Percentiles rank a stretch among this genome's conserved stretches.
Evolutionary conservation across 257 asterid genomes (phyloP).

Genomic region (Misopates orontium): DNA sequence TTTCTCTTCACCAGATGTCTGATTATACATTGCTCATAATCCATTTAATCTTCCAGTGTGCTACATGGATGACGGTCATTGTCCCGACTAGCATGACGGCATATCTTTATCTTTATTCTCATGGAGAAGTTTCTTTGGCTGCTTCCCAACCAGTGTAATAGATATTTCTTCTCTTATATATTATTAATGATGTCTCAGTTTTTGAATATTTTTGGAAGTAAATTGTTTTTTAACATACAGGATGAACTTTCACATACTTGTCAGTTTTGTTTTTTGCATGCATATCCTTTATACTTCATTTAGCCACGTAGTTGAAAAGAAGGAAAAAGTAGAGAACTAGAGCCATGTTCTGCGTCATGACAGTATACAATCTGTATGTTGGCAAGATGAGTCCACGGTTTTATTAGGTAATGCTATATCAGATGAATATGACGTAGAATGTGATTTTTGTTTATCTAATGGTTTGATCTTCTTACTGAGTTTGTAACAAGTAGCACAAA

Average conservation of each 20-base stretch:
- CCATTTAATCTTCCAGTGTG: conserved; percentile 64
- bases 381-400: background rate
- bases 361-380: background rate
- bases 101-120: conserved; percentile 92
- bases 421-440: conserved; percentile 13
- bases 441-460: conserved; percentile 10
- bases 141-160: conserved; percentile 99
- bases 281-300: conserved; percentile 5
- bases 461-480: background rate
- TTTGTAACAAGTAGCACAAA: background rate
- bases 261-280: conserved; percentile 13
- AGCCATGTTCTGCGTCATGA: background rate
- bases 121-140: conserved; percentile 95
- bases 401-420: background rate
- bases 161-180: conserved; percentile 73
- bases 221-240: conserved; percentile 18
- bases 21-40: conserved; percentile 24
- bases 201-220: conserved; percentile 22
- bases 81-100: conserved; percentile 99
- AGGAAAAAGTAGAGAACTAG: background rate
- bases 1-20: conserved; percentile 26
- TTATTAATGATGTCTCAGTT: conserved; percentile 18
- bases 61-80: conserved; percentile 95
- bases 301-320: background rate
- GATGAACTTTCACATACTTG: conserved; percentile 12